Base-by-base conservation (phyloP, 2,329 filamentous ascomycete genomes). In the Zarea fungicola region DNA sequence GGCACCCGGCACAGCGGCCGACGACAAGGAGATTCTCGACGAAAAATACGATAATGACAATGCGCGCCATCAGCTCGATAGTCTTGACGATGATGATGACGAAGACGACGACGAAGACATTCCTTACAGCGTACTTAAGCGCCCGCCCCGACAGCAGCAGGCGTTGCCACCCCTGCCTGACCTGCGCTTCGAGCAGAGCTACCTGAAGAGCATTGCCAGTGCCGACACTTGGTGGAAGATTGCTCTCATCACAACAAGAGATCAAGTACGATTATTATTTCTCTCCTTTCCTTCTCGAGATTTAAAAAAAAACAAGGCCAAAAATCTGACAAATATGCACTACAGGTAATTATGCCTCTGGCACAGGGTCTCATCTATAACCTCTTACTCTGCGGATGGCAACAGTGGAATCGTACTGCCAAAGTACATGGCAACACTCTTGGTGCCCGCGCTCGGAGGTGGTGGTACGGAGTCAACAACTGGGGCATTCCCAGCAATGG, bases 161-260 rank as follows among this genome's bases (percentile, higher is more conserved):
- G 65, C 69, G 34, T 71, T 84, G 48, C 80, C 78, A 25, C 80
- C 82, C 8, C 78, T 96, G 62, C 90, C 91, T 4, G 93, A 99
- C 70, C 74, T 99, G 56, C 82, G 93, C 36, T 97, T 97, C 70
- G 93, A 99, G 72, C 93, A 99, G 77, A 96, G 91, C 75, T 99
- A 99, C 67, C 78, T 99, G 48, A 85, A 87, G 59, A 95, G 90
- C 70, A 87, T 99, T 58, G 80, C 85, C 55, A 76, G 81, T 49
- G 89, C 90, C 29, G 81, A 93, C 56, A 83, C 81, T 21, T 91
- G 84, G 83, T 84, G 86, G 72, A 81, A 82, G 64, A 80, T 99
- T 26, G 77, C 80, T 7, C 87, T 85, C 72, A 92, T 99, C 57
- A 99, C 93, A 16, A 67, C 87, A 29, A 77, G 89, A 61, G 93